These are phyloP conservation scores for Paramecium sexaurelia DNA, from an alignment of 73 alveolate genomes.

Conservation along the genomic window DNA sequence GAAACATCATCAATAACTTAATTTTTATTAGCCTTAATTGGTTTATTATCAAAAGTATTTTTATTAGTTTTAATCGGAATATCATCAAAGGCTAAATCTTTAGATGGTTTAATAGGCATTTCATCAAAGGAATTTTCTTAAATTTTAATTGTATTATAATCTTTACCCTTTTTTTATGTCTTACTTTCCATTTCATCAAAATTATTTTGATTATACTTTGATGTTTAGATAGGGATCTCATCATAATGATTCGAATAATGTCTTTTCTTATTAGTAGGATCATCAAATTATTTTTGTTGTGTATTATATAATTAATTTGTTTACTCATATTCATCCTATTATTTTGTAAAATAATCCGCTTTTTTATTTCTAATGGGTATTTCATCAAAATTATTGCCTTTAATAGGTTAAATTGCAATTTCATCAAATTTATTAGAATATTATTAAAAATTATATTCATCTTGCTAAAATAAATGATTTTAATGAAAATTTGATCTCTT, in stretches of 20 bases:
- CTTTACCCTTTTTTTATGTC: not conserved
- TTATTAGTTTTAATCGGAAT: not conserved
- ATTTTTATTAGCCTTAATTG: not conserved
- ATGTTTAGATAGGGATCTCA: not conserved
- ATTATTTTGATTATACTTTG: not conserved
- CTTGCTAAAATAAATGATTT: not conserved
- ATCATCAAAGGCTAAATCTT: not conserved
- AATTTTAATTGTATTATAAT: not conserved
- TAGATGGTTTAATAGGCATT: not conserved
- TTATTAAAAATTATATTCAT: not conserved
- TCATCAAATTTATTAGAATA: slow-evolving; percentile 31
- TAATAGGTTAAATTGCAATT: slow-evolving; percentile 19
- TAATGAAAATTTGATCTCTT: not conserved
- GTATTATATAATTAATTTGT: not conserved
- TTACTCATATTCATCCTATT: not conserved
- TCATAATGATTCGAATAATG: not conserved
- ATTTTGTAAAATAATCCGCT: not conserved
- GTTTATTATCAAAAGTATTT: not conserved
- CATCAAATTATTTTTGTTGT: not conserved
- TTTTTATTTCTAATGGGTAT: not conserved
- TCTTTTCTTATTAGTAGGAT: not conserved
- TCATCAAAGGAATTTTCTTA: slow-evolving; percentile 35
- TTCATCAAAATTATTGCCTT: not conserved
- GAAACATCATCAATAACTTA: slow-evolving; percentile 10
- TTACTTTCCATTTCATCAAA: slow-evolving; percentile 10